phyloP scores from a whole-genome alignment of 169 alveolate species.

The Plasmodium ovale region DNA sequence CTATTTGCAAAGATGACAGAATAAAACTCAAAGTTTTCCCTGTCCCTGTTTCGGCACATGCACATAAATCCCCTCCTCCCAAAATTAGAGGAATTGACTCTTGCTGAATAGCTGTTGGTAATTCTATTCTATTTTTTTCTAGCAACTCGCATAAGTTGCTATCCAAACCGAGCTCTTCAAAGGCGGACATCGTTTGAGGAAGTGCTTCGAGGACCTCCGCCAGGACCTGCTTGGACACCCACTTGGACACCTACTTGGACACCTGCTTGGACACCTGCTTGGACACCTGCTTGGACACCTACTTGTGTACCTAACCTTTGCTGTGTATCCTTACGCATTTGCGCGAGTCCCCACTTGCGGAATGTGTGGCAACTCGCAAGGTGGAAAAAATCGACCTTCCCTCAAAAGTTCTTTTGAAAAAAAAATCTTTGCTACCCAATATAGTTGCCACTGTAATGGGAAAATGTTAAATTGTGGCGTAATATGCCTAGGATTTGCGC shows the following conservation, averaged over 20 bases:
- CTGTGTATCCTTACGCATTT: no score
- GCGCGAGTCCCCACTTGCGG: no score
- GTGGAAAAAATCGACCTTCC: no score
- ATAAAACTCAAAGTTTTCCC: conserved; percentile 71
- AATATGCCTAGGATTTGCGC: no score
- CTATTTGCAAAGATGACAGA: conserved; percentile 66
- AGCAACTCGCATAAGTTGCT: conserved; percentile 48
- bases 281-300: no score
- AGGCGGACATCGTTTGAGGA: conserved; percentile 51
- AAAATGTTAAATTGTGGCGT: no score
- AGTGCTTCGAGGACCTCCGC: not conserved
- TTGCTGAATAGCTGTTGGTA: conserved; percentile 89
- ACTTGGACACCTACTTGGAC: not conserved
- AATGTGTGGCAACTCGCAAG: no score
- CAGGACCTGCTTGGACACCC: not conserved
- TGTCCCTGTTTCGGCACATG: conserved; percentile 77
- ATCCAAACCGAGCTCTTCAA: conserved; percentile 63
- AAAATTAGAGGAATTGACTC: conserved; percentile 87
- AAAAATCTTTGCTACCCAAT: no score
- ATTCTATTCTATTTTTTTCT: conserved; percentile 70
- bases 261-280: no score
- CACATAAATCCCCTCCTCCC: conserved; percentile 76
- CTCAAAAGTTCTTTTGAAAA: no score
- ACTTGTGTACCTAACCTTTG: no score
- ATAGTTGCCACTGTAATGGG: no score